These are phyloP conservation scores for Pleodorina starrii DNA, from an alignment of 139 green algal genomes.

Conservation along the genomic window DNA sequence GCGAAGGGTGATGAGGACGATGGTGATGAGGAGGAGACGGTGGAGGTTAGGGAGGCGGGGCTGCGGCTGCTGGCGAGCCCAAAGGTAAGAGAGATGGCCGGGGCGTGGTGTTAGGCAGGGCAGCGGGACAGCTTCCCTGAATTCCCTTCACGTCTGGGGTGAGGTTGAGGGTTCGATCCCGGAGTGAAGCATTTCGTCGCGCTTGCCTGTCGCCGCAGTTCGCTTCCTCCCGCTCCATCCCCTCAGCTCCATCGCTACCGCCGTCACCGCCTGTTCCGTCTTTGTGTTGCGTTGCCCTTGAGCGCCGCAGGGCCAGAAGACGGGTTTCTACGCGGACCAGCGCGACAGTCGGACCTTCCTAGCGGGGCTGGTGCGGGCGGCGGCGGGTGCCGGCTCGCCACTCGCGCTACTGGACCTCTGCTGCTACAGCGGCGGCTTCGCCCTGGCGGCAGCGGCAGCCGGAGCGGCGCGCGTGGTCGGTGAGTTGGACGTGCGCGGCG, in stretches of 20 bases:
- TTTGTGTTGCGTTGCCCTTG: no score
- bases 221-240: no score
- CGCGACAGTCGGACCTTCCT: slow-evolving; percentile 85
- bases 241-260: no score
- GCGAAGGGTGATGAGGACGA: no score
- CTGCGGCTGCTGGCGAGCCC: slow-evolving; percentile 61
- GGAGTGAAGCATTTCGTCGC: no score
- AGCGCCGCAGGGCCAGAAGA: slow-evolving; percentile 85
- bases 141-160: no score
- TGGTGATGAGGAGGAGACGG: slow-evolving; percentile 1
- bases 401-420: slow-evolving; percentile 88
- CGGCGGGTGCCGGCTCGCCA: background rate
- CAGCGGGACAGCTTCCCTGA: no score
- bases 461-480: slow-evolving; percentile 77
- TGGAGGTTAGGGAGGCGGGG: slow-evolving; percentile 72
- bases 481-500: background rate
- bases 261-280: no score
- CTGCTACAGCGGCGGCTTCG: slow-evolving; percentile 87
- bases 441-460: slow-evolving; percentile 59
- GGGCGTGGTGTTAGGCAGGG: no score
- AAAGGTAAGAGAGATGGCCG: background rate
- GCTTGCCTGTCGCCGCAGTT: no score
- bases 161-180: no score
- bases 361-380: slow-evolving; percentile 58
- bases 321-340: slow-evolving; percentile 87